phyloP scores from a whole-genome alignment of 2,329 filamentous ascomycete genomes.

The Neofusicoccum umdonicola region DNA sequence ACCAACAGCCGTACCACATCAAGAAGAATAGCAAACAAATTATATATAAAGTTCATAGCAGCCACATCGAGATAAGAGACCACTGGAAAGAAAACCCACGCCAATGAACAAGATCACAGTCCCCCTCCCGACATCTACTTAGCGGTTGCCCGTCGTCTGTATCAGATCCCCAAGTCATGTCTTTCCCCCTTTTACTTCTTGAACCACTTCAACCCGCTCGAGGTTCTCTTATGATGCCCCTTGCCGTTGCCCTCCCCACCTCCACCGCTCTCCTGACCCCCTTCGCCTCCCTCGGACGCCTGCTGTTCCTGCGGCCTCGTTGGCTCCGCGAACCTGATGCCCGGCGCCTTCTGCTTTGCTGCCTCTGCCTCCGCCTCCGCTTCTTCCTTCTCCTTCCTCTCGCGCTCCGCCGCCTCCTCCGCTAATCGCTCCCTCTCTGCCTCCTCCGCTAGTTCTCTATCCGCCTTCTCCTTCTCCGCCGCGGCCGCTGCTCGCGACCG shows the following conservation, averaged over 20 bases:
- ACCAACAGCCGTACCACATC: no score
- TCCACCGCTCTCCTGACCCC: neutral
- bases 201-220: conserved; percentile 14
- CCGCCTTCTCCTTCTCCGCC: neutral
- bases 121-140: neutral
- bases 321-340: conserved; percentile 21
- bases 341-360: neutral
- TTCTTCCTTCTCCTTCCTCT: neutral
- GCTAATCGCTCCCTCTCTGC: neutral
- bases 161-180: neutral
- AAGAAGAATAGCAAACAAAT: no score
- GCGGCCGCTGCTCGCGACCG: neutral
- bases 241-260: neutral
- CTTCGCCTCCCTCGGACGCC: neutral
- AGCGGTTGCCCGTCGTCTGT: no score
- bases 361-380: neutral
- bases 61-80: no score
- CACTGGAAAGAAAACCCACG: no score
- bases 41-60: no score
- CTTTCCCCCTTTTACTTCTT: neutral
- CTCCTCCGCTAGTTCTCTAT: neutral
- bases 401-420: neutral
- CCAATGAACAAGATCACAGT: no score
- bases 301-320: neutral
- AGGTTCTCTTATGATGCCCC: conserved; percentile 6